A percentile compares a stretch with the other conserved stretches of the same genome.
Evolutionary conservation across 306 rosid species (phyloP).

Genomic region (Vigna unguiculata): DNA sequence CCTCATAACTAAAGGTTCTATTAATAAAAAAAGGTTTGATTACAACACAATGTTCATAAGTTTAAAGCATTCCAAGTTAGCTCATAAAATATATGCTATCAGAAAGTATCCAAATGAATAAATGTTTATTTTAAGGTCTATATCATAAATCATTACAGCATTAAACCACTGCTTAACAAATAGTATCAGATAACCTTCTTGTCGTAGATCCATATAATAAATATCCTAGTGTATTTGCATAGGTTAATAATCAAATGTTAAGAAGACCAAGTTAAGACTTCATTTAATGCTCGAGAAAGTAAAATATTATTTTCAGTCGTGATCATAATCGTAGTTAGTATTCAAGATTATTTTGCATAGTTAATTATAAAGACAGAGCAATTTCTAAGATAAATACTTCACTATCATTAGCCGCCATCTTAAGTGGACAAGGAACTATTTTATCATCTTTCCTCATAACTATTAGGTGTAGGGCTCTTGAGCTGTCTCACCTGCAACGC

Average conservation of each 20-base stretch:
- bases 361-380: neutral
- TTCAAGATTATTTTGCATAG: neutral
- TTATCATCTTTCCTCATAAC: constrained; percentile 32
- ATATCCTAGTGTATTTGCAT: neutral
- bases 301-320: constrained; percentile 3
- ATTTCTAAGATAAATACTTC: constrained; percentile 9
- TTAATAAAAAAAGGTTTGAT: constrained; percentile 4
- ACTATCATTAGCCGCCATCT: constrained; percentile 20
- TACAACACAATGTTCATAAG: neutral
- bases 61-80: constrained; percentile 20
- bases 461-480: constrained; percentile 50
- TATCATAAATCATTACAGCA: constrained; percentile 7
- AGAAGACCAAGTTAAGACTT: neutral
- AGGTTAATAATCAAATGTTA: neutral
- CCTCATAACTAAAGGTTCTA: constrained; percentile 51
- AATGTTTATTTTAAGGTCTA: neutral
- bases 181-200: constrained; percentile 12
- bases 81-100: constrained; percentile 22
- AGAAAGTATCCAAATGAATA: neutral
- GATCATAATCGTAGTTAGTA: constrained; percentile 14
- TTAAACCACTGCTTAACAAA: neutral
- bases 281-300: neutral
- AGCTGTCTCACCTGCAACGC: constrained; percentile 64
- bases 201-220: neutral
- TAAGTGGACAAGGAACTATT: constrained; percentile 14